phyloP scores from a whole-genome alignment of 2,329 filamentous ascomycete genomes.

The Juglanconis oblonga region DNA sequence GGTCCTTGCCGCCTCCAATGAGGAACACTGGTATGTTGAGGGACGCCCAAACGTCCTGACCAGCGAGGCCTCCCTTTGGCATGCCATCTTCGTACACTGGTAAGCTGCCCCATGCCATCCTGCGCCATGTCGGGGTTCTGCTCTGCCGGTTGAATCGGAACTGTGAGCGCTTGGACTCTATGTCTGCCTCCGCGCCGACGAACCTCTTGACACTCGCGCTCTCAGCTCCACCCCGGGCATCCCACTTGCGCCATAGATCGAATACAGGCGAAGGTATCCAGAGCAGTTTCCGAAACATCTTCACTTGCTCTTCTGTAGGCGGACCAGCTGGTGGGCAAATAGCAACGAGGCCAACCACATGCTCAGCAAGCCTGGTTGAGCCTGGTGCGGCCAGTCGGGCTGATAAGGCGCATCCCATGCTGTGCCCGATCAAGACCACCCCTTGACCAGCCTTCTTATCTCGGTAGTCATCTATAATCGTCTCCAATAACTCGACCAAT shows the following conservation, averaged over 20 bases:
- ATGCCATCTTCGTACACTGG: slow-evolving; percentile 55
- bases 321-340: slow-evolving; percentile 76
- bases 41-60: slow-evolving; percentile 67
- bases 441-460: slow-evolving; percentile 64
- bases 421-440: slow-evolving; percentile 81
- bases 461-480: slow-evolving; percentile 70
- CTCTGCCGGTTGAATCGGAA: slow-evolving; percentile 79
- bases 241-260: slow-evolving; percentile 72
- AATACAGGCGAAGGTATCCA: slow-evolving; percentile 71
- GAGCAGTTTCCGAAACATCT: slow-evolving; percentile 55
- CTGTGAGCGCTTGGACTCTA: slow-evolving; percentile 65
- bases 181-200: slow-evolving; percentile 64
- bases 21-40: slow-evolving; percentile 74
- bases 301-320: slow-evolving; percentile 49
- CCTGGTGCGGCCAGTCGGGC: slow-evolving; percentile 64
- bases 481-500: slow-evolving; percentile 70
- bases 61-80: slow-evolving; percentile 63
- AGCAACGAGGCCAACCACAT: slow-evolving; percentile 73
- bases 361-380: slow-evolving; percentile 50
- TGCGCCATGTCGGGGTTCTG: slow-evolving; percentile 74
- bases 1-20: slow-evolving; percentile 74
- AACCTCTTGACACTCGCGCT: slow-evolving; percentile 80
- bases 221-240: slow-evolving; percentile 72
- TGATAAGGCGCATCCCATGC: slow-evolving; percentile 80
- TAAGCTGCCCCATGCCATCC: slow-evolving; percentile 73